Conservation (phyloP, 1,284 basidiomycete genomes). For the Cryptococcus sp. region DNA sequence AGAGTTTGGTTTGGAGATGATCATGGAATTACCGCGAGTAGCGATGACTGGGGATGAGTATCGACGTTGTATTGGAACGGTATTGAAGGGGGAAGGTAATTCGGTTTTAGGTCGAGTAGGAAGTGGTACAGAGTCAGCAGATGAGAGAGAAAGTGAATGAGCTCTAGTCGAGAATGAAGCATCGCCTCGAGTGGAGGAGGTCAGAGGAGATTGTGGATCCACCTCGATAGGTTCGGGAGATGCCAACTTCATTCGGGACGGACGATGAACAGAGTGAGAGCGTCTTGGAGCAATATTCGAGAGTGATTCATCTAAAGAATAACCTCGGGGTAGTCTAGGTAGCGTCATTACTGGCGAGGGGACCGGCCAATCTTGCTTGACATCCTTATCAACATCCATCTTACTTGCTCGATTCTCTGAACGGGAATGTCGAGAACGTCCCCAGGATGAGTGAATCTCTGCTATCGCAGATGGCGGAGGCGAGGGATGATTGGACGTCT, state of each 20-base stretch:
- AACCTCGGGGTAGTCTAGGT: not conserved
- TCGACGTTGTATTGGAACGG: not conserved
- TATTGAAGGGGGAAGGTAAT: not conserved
- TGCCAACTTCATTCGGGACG: not conserved
- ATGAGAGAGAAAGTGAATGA: not conserved
- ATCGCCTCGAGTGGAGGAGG: not conserved
- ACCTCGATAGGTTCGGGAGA: not conserved
- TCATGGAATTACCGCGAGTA: not conserved
- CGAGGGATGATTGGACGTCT: not conserved
- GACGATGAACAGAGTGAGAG: not conserved
- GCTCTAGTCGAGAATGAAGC: not conserved
- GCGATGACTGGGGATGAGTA: not conserved
- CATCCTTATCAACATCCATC: not conserved
- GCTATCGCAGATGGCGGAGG: not conserved
- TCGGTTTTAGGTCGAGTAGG: not conserved
- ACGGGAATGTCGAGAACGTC: not conserved
- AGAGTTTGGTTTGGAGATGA: not conserved
- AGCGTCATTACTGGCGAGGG: not conserved
- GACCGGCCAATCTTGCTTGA: not conserved
- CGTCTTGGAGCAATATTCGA: not conserved
- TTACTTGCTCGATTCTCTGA: not conserved
- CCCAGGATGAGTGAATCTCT: too few relatives aligned
- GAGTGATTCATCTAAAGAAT: not conserved
- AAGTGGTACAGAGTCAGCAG: not conserved
- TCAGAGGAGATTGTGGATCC: not conserved